phyloP scores from a whole-genome alignment of 1,139 yeast genomes.

The Saccharomycopsis phalli region DNA sequence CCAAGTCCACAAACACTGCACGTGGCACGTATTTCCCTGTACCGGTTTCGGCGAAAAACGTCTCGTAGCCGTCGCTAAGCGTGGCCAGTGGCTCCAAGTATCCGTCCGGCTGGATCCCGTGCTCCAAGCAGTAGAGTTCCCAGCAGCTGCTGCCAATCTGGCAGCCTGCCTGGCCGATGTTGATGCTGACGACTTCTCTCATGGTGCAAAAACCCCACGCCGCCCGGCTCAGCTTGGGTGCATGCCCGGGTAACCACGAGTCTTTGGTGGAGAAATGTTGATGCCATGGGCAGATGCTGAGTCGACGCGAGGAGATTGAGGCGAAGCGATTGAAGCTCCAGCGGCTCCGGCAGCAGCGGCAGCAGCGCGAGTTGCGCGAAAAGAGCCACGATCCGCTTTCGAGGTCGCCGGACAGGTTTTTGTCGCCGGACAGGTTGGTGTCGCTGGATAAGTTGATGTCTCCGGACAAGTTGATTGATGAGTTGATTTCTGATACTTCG shows the following conservation, averaged over 20 bases:
- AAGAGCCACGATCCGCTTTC: background rate
- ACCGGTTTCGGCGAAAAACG: conserved; percentile 54
- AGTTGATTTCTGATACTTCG: conserved; percentile 2
- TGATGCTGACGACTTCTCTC: conserved; percentile 92
- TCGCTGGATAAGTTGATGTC: background rate
- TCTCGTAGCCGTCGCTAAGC: conserved; percentile 84
- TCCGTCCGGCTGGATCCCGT: conserved; percentile 87
- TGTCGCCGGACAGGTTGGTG: too few relatives aligned
- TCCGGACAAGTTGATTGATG: conserved; percentile 7
- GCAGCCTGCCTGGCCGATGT: conserved; percentile 80
- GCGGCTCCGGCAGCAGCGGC: conserved; percentile 24
- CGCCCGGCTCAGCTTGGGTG: too few relatives aligned
- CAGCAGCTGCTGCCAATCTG: conserved; percentile 98
- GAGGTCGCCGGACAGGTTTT: background rate
- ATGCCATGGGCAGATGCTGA: conserved; percentile 13
- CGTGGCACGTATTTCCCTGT: conserved; percentile 87
- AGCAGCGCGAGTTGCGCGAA: conserved; percentile 23
- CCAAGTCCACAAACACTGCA: conserved; percentile 84
- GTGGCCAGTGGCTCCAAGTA: conserved; percentile 66
- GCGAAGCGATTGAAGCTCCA: conserved; percentile 25
- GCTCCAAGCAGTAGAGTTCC: conserved; percentile 95
- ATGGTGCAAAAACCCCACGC: conserved; percentile 32
- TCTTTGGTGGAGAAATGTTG: background rate
- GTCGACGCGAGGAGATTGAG: conserved; percentile 25
- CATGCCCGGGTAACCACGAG: too few relatives aligned